Conservation (phyloP, 805 yeast genomes). For the Maudiozyma saulgeensis region DNA sequence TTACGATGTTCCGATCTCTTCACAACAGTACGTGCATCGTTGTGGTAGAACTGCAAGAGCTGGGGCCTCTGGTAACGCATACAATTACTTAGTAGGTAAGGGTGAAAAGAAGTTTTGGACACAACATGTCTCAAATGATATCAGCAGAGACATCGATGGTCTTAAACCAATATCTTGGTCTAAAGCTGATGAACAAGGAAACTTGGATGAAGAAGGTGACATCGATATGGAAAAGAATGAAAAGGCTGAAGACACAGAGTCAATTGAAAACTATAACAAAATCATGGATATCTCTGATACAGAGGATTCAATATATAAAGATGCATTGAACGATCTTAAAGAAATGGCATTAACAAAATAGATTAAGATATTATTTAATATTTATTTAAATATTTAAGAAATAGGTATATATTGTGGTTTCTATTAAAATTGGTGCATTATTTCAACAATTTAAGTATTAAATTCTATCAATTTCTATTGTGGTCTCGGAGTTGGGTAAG, state of each 20-base stretch:
- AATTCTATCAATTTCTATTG: constrained; percentile 24
- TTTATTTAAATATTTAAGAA: too few species aligned
- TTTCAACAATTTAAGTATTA: not conserved
- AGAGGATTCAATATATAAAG: constrained; percentile 35
- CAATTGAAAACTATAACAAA: constrained; percentile 2
- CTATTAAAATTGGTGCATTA: too few species aligned
- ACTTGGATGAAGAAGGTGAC: constrained; percentile 6
- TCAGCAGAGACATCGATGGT: constrained; percentile 39
- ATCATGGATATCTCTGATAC: constrained; percentile 15
- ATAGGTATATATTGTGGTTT: not conserved
- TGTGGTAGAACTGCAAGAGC: constrained; percentile 98
- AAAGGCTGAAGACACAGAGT: constrained; percentile 3
- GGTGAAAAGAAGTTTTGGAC: constrained; percentile 66
- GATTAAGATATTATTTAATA: not conserved
- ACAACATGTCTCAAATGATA: constrained; percentile 38
- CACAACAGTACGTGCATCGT: constrained; percentile 90
- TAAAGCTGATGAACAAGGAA: not conserved
- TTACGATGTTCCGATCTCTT: constrained; percentile 81
- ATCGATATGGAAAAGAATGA: constrained; percentile 1
- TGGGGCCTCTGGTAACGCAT: constrained; percentile 63
- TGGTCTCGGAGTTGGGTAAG: constrained; percentile 22
- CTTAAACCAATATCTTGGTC: constrained; percentile 23
- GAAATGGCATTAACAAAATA: constrained; percentile 27
- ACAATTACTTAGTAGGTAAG: constrained; percentile 62
- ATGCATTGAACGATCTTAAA: constrained; percentile 37